These are phyloP conservation scores for Miscanthus lutarioriparius DNA, from an alignment of 176 grass and related monocot species.

Conservation along the genomic window DNA sequence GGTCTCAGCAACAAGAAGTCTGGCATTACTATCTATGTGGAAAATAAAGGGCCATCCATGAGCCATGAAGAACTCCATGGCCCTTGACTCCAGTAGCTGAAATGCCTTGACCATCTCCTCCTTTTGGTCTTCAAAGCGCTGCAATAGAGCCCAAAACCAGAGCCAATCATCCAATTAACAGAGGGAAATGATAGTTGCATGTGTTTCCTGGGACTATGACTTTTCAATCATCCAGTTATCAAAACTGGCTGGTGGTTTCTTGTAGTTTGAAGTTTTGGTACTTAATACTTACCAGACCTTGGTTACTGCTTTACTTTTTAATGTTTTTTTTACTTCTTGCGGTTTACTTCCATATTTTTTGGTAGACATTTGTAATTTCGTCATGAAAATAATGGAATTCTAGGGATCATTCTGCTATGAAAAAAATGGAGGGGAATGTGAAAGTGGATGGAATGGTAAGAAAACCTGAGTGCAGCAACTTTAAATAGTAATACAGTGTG, in stretches of 20 bases:
- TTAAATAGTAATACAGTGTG: neutral
- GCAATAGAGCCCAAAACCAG: neutral
- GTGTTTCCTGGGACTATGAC: neutral
- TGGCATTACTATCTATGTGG: too few relatives aligned
- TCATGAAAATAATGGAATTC: neutral
- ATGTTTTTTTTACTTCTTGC: neutral
- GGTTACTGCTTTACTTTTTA: neutral
- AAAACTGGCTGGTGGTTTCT: neutral
- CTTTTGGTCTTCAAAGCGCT: neutral
- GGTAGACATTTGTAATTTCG: neutral
- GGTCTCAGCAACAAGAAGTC: neutral
- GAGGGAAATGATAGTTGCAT: neutral
- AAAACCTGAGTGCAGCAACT: neutral
- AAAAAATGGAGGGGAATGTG: neutral
- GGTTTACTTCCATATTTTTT: neutral
- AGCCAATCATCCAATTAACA: neutral
- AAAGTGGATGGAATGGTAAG: neutral
- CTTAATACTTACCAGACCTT: neutral
- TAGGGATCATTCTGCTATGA: neutral
- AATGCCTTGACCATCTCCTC: neutral
- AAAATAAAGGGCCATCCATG: too few relatives aligned
- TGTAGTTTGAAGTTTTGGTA: neutral
- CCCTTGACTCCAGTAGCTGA: too few relatives aligned
- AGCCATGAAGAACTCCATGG: too few relatives aligned
- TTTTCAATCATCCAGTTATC: neutral